Base-by-base conservation (phyloP, 1,284 basidiomycete genomes). In the Puccinia hordei region DNA sequence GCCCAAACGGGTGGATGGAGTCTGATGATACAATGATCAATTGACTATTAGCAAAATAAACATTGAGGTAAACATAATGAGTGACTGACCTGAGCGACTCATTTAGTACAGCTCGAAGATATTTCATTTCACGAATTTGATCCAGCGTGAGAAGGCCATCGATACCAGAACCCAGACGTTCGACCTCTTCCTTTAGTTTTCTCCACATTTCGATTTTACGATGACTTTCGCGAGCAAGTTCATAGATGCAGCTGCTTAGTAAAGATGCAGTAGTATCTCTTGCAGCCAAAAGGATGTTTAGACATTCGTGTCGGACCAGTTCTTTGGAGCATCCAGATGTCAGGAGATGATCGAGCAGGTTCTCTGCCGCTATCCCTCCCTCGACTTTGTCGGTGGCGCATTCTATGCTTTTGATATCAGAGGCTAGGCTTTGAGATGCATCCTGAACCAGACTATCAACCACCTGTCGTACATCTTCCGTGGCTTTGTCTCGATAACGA, bases 271-370 rank as follows among this genome's bases (percentile, higher is more conserved):
- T 92, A 89, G 83, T 83, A 84, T 92, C 91, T 77, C 91, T 86
- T 24, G 90, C 89, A 19, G 91, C 91, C 44, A 92, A 86, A 10
- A 92, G 86, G 84, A 92, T 89, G 83, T 89, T 92, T n/a, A 92
- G 86, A 9, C 92, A 85, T 82, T 92, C 90, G 83, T 92, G 90
- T 41, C 90, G 89, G 81, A 92, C 91, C 55, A 90, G 51, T 22
- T 81, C 53, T 30, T 57, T 69, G 44, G 77, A 72, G 44, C 77
- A 79, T 41, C 77, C 77, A 19, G 77, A 79, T 22, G 35, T 30
- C 0, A 57, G 68, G 5, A 79, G 68, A 72, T 79, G 77, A 53
- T 79, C 77, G 10, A 79, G 57, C 15, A 79, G 57, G 30, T 79
- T 72, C 44, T 72, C 65, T 2, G 76, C 35, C 22, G 24, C n/a